phyloP scores from a whole-genome alignment of 2,329 filamentous ascomycete species.

The Aureobasidium sp. region DNA sequence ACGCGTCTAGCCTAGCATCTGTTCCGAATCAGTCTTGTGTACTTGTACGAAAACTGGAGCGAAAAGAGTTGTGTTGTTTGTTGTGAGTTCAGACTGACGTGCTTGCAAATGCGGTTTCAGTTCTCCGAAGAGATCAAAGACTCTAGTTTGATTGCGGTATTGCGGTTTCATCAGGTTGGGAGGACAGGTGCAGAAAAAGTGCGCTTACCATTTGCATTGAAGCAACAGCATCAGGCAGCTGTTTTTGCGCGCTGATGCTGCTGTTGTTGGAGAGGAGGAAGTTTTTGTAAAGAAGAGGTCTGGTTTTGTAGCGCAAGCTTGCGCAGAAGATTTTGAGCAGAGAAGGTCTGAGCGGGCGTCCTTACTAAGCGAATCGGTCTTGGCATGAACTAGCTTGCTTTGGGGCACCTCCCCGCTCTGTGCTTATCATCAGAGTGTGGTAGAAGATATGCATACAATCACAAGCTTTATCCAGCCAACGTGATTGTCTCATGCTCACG shows the following conservation, averaged over 20 bases:
- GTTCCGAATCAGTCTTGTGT: conserved; percentile 2
- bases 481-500: not conserved
- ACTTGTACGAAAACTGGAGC: not conserved
- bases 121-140: conserved; percentile 76
- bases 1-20: not conserved
- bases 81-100: conserved; percentile 75
- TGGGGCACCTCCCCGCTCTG: not conserved
- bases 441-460: not conserved
- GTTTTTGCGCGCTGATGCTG: conserved; percentile 1
- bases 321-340: conserved; percentile 6
- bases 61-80: not conserved
- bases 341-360: not conserved
- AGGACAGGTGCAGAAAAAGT: not conserved
- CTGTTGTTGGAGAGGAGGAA: not conserved
- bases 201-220: not conserved
- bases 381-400: not conserved
- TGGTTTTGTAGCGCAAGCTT: conserved; percentile 15
- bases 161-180: conserved; percentile 11
- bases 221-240: not conserved
- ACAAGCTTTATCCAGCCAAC: not conserved
- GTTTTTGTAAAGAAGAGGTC: not conserved
- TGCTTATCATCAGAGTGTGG: not conserved
- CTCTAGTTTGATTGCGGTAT: conserved; percentile 64
- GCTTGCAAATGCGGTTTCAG: conserved; percentile 72
- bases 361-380: not conserved